Conservation (phyloP, 345 rosid species). For the Rhodamnia rubescens region DNA sequence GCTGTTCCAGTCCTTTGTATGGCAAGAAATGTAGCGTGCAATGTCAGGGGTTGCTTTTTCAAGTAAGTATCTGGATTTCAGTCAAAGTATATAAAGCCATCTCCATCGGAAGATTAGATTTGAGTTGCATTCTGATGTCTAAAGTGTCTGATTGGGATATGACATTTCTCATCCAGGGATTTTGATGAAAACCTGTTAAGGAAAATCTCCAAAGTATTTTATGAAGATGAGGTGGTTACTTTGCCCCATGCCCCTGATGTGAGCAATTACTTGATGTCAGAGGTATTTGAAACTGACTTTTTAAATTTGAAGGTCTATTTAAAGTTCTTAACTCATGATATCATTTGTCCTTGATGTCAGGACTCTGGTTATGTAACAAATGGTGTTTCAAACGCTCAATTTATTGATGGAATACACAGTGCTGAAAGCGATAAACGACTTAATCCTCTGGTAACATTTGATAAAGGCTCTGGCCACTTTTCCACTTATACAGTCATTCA, state of each 20-base stretch:
- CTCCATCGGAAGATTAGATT: background rate
- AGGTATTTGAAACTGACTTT: constrained; percentile 39
- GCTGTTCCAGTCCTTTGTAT: constrained; percentile 84
- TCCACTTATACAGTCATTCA: background rate
- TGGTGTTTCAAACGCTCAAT: constrained; percentile 40
- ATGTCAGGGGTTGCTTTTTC: constrained; percentile 91
- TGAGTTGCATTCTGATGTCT: background rate
- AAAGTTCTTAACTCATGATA: background rate
- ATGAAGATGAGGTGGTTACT: constrained; percentile 71
- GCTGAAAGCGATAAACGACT: constrained; percentile 59
- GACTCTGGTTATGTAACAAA: constrained; percentile 63
- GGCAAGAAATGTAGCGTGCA: constrained; percentile 99
- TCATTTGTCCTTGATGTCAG: constrained; percentile 17
- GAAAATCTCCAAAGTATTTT: constrained; percentile 60
- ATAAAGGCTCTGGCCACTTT: background rate
- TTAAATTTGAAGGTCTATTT: background rate
- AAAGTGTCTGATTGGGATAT: background rate
- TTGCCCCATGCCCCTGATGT: constrained; percentile 85
- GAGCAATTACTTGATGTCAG: constrained; percentile 76
- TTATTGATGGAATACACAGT: constrained; percentile 68
- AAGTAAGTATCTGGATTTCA: constrained; percentile 43
- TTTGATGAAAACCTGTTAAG: constrained; percentile 82
- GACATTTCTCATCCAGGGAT: constrained; percentile 42
- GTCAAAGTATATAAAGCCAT: background rate
- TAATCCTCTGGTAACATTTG: constrained; percentile 37